A percentile compares a stretch with the other conserved stretches of the same genome.
Conservation (phyloP, 441 rosid genomes). For the Erysimum pusillum region DNA sequence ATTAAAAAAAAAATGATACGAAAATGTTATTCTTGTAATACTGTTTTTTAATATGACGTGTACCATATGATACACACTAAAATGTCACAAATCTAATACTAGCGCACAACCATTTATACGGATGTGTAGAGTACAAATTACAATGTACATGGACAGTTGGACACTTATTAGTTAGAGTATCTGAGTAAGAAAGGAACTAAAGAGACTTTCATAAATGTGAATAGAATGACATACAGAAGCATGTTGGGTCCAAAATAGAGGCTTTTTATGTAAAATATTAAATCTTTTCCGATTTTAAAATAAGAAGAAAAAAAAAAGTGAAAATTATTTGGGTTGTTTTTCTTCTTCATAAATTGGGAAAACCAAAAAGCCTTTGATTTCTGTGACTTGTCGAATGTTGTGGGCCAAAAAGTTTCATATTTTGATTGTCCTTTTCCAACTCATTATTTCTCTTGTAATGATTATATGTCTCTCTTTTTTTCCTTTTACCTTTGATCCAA, state of each 20-base stretch:
- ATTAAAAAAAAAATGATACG: neutral
- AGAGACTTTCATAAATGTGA: conserved; percentile 45
- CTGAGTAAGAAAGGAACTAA: conserved; percentile 37
- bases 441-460: conserved; percentile 65
- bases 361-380: conserved; percentile 61
- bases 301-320: neutral
- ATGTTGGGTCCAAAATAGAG: conserved; percentile 75
- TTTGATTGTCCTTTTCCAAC: conserved; percentile 68
- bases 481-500: conserved; percentile 47
- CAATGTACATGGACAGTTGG: conserved; percentile 8
- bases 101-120: neutral
- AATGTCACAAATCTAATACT: neutral
- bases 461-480: conserved; percentile 54
- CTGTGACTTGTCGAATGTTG: conserved; percentile 54
- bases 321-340: conserved; percentile 24
- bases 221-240: conserved; percentile 40
- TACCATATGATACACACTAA: neutral
- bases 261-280: conserved; percentile 57
- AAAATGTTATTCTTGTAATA: neutral
- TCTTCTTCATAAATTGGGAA: conserved; percentile 44
- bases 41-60: neutral
- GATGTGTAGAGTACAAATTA: conserved; percentile 27
- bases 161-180: conserved; percentile 25
- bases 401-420: conserved; percentile 69
- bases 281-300: conserved; percentile 30